Conservation (phyloP, 73 alveolate genomes). For the Blepharisma japonicum region DNA sequence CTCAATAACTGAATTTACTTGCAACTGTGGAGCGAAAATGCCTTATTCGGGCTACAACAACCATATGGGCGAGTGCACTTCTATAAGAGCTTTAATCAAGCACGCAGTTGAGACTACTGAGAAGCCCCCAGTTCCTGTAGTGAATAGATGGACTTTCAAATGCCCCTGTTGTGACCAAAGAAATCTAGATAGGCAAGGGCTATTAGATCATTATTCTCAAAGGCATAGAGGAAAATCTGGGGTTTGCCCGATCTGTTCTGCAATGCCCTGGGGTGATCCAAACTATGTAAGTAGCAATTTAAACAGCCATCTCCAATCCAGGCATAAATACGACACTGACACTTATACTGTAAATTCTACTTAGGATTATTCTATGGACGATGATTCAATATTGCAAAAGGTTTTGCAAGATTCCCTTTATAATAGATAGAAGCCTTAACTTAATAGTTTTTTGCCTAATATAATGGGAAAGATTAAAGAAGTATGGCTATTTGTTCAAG, state of each 20-base stretch:
- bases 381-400: slow-evolving; percentile 53
- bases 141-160: slow-evolving; percentile 61
- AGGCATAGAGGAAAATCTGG: slow-evolving; percentile 44
- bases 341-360: neutral
- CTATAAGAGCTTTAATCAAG: neutral
- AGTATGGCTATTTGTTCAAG: neutral
- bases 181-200: slow-evolving; percentile 58
- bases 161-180: slow-evolving; percentile 46
- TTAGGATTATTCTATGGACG: slow-evolving; percentile 59
- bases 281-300: slow-evolving; percentile 46
- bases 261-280: slow-evolving; percentile 73
- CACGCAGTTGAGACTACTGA: neutral
- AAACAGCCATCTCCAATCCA: slow-evolving; percentile 39
- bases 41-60: neutral
- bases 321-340: slow-evolving; percentile 63
- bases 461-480: neutral
- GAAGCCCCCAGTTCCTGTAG: slow-evolving; percentile 33
- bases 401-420: slow-evolving; percentile 48
- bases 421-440: neutral
- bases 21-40: neutral
- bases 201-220: slow-evolving; percentile 39
- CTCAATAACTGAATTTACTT: neutral
- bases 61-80: too few species aligned
- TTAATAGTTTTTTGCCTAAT: neutral
- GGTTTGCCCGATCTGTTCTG: slow-evolving; percentile 55